phyloP scores from a whole-genome alignment of 176 grass and related monocot genomes.

The Otatea glauca region DNA sequence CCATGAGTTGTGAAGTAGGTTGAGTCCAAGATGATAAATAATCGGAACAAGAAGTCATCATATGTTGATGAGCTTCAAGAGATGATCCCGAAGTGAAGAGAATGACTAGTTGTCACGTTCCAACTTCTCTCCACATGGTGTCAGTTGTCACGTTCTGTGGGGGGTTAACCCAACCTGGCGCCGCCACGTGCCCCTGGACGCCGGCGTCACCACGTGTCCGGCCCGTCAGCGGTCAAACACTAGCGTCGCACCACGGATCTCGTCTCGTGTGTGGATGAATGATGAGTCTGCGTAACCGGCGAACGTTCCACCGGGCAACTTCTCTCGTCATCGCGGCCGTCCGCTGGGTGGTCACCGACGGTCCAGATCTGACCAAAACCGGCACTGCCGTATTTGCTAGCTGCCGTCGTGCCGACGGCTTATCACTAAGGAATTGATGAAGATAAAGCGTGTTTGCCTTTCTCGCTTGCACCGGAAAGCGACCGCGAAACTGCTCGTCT shows the following conservation, averaged over 20 bases:
- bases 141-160: background rate
- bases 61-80: no score
- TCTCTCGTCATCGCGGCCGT: background rate
- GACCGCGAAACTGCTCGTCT: background rate
- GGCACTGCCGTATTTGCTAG: no score
- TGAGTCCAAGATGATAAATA: no score
- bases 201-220: background rate
- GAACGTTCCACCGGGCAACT: background rate
- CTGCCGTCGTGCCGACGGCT: background rate
- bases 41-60: no score
- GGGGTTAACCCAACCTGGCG: background rate
- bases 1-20: no score
- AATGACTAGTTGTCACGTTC: no score
- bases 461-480: slow-evolving; percentile 5
- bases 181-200: slow-evolving; percentile 1
- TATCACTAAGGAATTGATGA: no score
- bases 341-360: background rate
- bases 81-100: no score
- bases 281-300: background rate
- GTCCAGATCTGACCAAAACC: background rate
- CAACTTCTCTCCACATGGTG: background rate
- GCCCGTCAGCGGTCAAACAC: slow-evolving; percentile 25
- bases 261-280: no score
- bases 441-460: slow-evolving; percentile 25
- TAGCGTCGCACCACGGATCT: background rate